phyloP scores from a whole-genome alignment of 2,329 filamentous ascomycete species.

The Alternaria angustiovoidea region DNA sequence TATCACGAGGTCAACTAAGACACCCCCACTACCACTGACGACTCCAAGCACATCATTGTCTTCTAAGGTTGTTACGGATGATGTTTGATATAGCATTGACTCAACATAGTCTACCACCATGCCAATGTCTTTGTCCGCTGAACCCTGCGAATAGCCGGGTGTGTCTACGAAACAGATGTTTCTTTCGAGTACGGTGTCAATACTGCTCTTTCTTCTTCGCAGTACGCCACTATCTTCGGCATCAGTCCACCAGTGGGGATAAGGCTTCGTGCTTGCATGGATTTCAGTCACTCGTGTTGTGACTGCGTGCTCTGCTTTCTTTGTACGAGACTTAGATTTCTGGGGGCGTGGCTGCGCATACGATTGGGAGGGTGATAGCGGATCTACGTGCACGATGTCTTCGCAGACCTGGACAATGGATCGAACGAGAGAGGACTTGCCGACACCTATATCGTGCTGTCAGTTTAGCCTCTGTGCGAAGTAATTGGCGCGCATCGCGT shows the following conservation, averaged over 20 bases:
- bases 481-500: not conserved
- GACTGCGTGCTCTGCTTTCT: conserved; percentile 27
- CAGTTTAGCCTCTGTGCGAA: conserved; percentile 11
- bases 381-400: conserved; percentile 93
- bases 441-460: conserved; percentile 66
- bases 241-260: conserved; percentile 89
- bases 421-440: conserved; percentile 89
- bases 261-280: conserved; percentile 64
- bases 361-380: conserved; percentile 54
- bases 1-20: conserved; percentile 83
- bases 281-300: conserved; percentile 51
- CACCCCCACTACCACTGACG: conserved; percentile 81
- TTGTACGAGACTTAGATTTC: conserved; percentile 37
- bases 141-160: conserved; percentile 65
- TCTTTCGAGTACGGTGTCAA: conserved; percentile 82
- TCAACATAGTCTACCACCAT: conserved; percentile 73
- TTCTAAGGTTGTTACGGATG: conserved; percentile 67
- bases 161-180: conserved; percentile 96
- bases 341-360: conserved; percentile 33
- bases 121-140: conserved; percentile 42
- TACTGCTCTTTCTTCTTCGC: conserved; percentile 70
- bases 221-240: conserved; percentile 70
- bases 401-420: conserved; percentile 86
- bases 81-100: conserved; percentile 69
- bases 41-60: conserved; percentile 79